phyloP scores from a whole-genome alignment of 2,329 filamentous ascomycete species.

The Colletotrichum sp. region DNA sequence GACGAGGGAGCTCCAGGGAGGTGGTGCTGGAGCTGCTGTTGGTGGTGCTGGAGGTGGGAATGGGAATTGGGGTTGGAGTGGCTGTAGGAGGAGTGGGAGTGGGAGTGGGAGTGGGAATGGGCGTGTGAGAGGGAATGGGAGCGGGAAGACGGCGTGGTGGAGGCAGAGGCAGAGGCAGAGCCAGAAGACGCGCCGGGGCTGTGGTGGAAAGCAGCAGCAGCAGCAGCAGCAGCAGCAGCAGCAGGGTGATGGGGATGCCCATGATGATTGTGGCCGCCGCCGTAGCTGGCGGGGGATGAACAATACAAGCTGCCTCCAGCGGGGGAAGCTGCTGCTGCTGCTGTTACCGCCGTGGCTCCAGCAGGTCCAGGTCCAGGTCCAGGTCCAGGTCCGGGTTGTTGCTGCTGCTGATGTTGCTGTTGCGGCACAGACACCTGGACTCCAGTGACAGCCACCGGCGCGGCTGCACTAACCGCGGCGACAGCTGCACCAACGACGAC shows the following conservation, averaged over 20 bases:
- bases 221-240: not conserved
- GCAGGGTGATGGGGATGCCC: not conserved
- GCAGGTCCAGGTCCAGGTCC: not conserved
- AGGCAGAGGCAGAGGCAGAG: not conserved
- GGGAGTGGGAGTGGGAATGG: not conserved
- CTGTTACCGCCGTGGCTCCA: not conserved
- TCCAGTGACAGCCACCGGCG: not conserved
- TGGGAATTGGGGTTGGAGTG: not conserved
- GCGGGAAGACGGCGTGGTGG: not conserved
- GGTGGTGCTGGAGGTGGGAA: not conserved
- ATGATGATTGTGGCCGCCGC: not conserved
- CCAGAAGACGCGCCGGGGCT: constrained; percentile 4
- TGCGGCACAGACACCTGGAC: no score
- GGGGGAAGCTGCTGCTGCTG: not conserved
- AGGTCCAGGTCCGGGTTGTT: not conserved
- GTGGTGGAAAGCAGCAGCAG: not conserved
- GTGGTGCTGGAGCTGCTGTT: not conserved
- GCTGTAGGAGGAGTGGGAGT: not conserved
- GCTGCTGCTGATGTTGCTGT: not conserved
- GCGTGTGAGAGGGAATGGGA: not conserved
- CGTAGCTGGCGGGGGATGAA: not conserved
- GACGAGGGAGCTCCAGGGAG: not conserved
- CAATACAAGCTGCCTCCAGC: not conserved
- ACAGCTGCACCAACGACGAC: not conserved
- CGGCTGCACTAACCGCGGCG: not conserved